These are phyloP conservation scores for Sphagnum magellanicum DNA, from an alignment of 228 moss, liverwort and hornwort species.

Conservation along the genomic window DNA sequence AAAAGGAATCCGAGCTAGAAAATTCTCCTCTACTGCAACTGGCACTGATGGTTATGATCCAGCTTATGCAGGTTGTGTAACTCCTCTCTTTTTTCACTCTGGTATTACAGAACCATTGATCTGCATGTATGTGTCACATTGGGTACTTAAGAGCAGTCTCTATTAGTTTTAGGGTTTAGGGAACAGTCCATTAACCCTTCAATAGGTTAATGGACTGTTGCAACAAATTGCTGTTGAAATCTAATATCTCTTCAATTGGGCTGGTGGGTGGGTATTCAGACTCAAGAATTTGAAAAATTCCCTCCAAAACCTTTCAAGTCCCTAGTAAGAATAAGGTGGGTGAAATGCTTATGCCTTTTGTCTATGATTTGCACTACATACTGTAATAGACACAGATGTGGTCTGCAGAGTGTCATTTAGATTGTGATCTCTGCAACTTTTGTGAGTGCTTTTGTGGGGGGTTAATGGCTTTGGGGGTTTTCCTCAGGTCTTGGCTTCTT, in stretches of 20 bases:
- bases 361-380: neutral
- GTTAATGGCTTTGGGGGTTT: too few species aligned
- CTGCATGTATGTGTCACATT: neutral
- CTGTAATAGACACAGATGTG: neutral
- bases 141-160: too few species aligned
- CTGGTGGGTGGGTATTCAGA: slow-evolving; percentile 32
- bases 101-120: neutral
- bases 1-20: slow-evolving; percentile 49
- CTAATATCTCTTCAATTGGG: neutral
- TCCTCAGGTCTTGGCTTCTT: too few species aligned
- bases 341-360: neutral
- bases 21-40: slow-evolving; percentile 55
- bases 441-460: too few species aligned
- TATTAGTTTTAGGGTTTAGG: too few species aligned
- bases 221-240: too few species aligned
- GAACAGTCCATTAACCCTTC: too few species aligned
- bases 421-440: too few species aligned
- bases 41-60: slow-evolving; percentile 83
- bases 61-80: slow-evolving; percentile 68
- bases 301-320: slow-evolving; percentile 59
- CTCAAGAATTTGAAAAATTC: slow-evolving; percentile 61
- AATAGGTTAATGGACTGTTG: too few species aligned
- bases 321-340: slow-evolving; percentile 72
- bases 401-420: too few species aligned
- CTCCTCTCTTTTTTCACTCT: neutral